Conservation (phyloP, 192 early-diverging fungal species). For the Dimargaris cristalligena region DNA sequence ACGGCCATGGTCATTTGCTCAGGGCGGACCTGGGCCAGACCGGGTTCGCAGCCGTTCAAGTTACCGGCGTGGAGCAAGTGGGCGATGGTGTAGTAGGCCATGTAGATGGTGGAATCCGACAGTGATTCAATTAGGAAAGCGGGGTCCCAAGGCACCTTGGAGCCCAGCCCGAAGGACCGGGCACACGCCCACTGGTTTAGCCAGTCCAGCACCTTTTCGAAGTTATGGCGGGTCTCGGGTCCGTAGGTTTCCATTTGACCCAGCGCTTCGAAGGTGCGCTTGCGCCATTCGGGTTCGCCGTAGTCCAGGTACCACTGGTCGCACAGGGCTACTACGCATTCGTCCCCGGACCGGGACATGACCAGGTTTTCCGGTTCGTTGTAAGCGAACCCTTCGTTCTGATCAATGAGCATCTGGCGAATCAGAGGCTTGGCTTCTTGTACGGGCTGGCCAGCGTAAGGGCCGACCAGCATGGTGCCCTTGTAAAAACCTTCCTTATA, state of each 20-base stretch:
- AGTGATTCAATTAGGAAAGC: conserved; percentile 89
- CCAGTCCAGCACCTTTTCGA: conserved; percentile 79
- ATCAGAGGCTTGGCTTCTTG: conserved; percentile 82
- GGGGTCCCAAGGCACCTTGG: conserved; percentile 83
- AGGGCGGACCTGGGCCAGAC: conserved; percentile 54
- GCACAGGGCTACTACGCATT: conserved; percentile 89
- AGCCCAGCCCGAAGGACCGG: conserved; percentile 82
- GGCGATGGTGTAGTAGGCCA: conserved; percentile 98
- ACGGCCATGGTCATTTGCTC: conserved; percentile 83
- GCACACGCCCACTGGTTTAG: conserved; percentile 96
- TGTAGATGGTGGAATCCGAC: conserved; percentile 98
- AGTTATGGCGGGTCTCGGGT: conserved; percentile 68
- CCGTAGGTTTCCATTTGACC: conserved; percentile 61
- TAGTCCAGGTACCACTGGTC: conserved; percentile 99
- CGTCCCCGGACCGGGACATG: conserved; percentile 86
- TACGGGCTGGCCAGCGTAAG: conserved; percentile 66
- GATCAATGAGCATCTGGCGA: conserved; percentile 51
- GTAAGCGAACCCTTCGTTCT: conserved; percentile 64
- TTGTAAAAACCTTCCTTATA: conserved; percentile 98
- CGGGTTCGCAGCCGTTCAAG: conserved; percentile 65
- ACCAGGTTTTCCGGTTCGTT: conserved; percentile 90
- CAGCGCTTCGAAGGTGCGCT: conserved; percentile 57
- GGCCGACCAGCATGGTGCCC: conserved; percentile 72
- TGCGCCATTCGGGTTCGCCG: conserved; percentile 76
- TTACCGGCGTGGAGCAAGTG: conserved; percentile 73